Base-by-base conservation (phyloP, 2,329 filamentous ascomycete species). In the Aspergillus chevalieri region DNA sequence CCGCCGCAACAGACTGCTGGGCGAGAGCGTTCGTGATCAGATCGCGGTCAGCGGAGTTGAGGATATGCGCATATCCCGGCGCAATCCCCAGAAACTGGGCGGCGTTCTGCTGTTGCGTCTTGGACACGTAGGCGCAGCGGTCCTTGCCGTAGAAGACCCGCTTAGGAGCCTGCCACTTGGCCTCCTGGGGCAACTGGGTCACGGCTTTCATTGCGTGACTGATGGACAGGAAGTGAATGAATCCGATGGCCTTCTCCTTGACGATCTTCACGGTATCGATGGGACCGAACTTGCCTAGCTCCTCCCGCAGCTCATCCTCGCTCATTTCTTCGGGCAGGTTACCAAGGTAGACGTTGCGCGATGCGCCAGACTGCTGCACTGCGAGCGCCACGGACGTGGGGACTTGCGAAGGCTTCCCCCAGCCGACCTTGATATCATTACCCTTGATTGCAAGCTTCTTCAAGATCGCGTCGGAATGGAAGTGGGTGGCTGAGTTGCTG, bases 141-240 rank as follows among this genome's bases (percentile, higher is more conserved):
- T 98, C 93, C 77, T 98, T 98, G 71, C 93, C 93, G 64, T 98
- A 98, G 79, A 95, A 97, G 9, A 98, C 93, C 47, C 93, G 87
- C 57, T 90, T 87, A 47, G 93, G 93, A 7, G 90, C 82, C 70
- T 96, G 91, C 93, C 93, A 98, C 74, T 95, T 96, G 34, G 87
- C 78, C 72, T 98, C 93, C 70, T 97, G 92, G 9, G 93, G 93
- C 52, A 98, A 83, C 71, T 97, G 92, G 10, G 90, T 86, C 47
- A 98, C 93, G 19, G 93, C 92, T 78, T 98, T 98, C 81, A 97
- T 94, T 46, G 93, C 93, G 67, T 97, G 96, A 65, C 90, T 88
- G 64, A 98, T 95, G 14, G 93, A 97, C 55, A 98, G 74, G 74
- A 95, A 98, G 70, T 98, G 93, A 48, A 98, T 86, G 67, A 98